Base-by-base conservation (phyloP, 2,329 filamentous ascomycete species). In the Fusarium euwallaceae region DNA sequence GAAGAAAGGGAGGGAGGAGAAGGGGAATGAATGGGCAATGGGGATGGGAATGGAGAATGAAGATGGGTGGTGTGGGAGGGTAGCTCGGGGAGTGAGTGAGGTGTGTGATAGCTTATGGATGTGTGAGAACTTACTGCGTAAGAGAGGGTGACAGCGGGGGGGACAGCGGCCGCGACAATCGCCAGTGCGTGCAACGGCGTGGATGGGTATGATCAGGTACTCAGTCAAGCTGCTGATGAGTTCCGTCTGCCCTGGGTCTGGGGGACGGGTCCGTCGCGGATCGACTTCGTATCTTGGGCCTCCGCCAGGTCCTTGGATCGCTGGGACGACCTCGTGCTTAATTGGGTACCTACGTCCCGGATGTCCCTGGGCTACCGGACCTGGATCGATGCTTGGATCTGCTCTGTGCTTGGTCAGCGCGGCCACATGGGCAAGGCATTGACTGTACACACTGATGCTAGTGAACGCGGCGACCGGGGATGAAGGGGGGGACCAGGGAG, bases 401-500 rank as follows among this genome's bases (percentile, higher is more conserved):
- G 61, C 55, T 45, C 65, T 65, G 67, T 75, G 39, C 66, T 76
- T 48, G 61, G 75, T 76, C 68, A 73, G 67, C 61, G 70, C 63
- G 72, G 55, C 45, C 71, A 22, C 67, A 29, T 32, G 27, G 27
- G 48, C 48, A 53, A 53, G 27, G 48, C 48, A 53, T 27, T 53
- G 27, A 53, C 48, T 53, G 48, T 53, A 32, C 48, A 53, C 16
- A 29, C 48, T 27, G 45, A n/a, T 69, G 58, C 67, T 73, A 66
- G 68, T 62, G 64, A 73, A 60, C 65, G 71, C 45, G 67, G 66
- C 65, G 64, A 69, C 76, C 76, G 76, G 76, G 76, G 75, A 70
- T 66, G 64, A 77, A 74, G 75, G 76, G 72, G 76, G 73, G 69
- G 59, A 32, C 74, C 75, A 70, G 59, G 55, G 67, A 77, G 70